Evolutionary conservation across 2,329 filamentous ascomycete genomes (phyloP), one percentile per base, ranked within the genome.

Genomic region (Colletotrichum sojae): DNA sequence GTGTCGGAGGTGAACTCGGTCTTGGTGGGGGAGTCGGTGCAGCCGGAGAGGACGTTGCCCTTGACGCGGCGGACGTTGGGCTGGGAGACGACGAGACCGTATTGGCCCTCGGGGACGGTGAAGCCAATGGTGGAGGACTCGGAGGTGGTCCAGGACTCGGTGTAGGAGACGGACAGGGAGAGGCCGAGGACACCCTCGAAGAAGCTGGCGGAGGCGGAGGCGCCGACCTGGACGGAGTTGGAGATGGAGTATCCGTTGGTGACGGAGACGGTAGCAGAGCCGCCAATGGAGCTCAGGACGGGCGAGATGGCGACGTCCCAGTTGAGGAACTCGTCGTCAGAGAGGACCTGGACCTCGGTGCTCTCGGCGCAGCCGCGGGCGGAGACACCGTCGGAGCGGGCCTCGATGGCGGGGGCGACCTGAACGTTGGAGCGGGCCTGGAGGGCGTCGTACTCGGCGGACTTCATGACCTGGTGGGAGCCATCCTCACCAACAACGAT

Each of bases 251-350:
- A 81, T 13, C 81, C 81, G n/a, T 73, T 63, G 25, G 73, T 73
- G 8, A 79, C 72, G 2, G 78, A 63, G 10, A 82, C 76, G n/a
- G 62, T 69, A 48, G 78, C 74, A 3, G 56, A 73, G 22, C 72
- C 75, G 8, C 75, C 76, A 9, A 71, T 73, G 8, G 78, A 77
- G 55, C 75, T 74, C 15, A 79, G 71, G 10, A 82, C 76, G 20
- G 75, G 73, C 15, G 80, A 82, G 73, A 81, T 79, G 54, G 73
- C 73, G 1, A 79, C 73, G 63, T 83, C 81, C 80, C 80, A 82
- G 72, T 80, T 80, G 22, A 79, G 73, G 72, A 82, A 83, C 40
- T 72, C 73, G 4, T 69, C 60, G 27, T 74, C 73, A 6, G 70
- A 71, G 22, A 73, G 54, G 18, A 76, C 67, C 67, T 76, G 74